phyloP scores from a whole-genome alignment of 2,329 filamentous ascomycete species.

The Fusarium sp. region DNA sequence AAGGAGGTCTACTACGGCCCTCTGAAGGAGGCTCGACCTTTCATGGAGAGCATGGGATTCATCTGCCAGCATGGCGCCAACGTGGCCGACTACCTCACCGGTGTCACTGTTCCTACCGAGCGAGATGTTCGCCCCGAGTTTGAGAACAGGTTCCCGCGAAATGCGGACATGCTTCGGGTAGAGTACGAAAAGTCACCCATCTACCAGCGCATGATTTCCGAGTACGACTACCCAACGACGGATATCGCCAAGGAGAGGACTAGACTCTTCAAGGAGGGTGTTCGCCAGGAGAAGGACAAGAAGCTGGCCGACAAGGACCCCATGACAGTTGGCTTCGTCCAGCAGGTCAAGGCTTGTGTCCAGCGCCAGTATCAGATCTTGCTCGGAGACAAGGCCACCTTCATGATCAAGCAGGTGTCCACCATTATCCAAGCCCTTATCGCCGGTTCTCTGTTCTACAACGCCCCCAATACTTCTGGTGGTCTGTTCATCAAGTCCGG shows the following conservation, averaged over 20 bases:
- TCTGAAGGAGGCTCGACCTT: slow-evolving; percentile 66
- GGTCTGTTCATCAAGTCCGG: slow-evolving; percentile 74
- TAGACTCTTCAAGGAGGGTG: slow-evolving; percentile 62
- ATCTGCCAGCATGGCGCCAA: slow-evolving; percentile 70
- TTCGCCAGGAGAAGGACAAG: slow-evolving; percentile 65
- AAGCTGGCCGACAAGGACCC: slow-evolving; percentile 64
- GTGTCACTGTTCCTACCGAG: slow-evolving; percentile 74
- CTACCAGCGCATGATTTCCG: slow-evolving; percentile 59
- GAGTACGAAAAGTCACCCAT: slow-evolving; percentile 65
- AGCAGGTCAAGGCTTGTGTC: slow-evolving; percentile 67
- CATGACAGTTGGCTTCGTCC: slow-evolving; percentile 63
- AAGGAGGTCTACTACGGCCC: slow-evolving; percentile 74
- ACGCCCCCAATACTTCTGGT: slow-evolving; percentile 64
- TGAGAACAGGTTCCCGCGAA: slow-evolving; percentile 58
- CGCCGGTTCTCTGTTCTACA: slow-evolving; percentile 74
- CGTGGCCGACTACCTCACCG: slow-evolving; percentile 73
- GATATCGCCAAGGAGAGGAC: slow-evolving; percentile 61
- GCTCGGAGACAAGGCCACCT: slow-evolving; percentile 71
- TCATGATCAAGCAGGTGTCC: slow-evolving; percentile 69
- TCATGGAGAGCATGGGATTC: slow-evolving; percentile 74
- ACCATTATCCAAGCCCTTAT: slow-evolving; percentile 70
- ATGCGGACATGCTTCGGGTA: slow-evolving; percentile 54
- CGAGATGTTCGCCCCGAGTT: slow-evolving; percentile 64
- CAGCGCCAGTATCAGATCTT: slow-evolving; percentile 73
- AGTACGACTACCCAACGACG: slow-evolving; percentile 67